Evolutionary conservation across 257 asterid genomes (phyloP).

Genomic region (Penstemon newberryi): DNA sequence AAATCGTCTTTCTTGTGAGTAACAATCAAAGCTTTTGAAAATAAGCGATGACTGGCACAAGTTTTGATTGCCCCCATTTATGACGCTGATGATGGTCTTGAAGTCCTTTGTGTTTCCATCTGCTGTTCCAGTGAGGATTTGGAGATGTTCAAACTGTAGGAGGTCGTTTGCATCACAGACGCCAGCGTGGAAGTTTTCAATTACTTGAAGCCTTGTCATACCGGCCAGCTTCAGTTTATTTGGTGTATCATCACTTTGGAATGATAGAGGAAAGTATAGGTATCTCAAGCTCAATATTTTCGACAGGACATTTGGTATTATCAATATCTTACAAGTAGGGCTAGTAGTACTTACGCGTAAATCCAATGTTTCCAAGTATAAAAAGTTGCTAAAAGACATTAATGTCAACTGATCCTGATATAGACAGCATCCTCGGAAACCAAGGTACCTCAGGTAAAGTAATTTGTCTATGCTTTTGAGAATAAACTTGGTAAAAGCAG

Average conservation of each 20-base stretch:
- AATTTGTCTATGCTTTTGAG: background rate
- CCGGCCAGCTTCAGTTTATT: slow-evolving; percentile 20
- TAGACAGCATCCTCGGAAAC: slow-evolving; percentile 36
- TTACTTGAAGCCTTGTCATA: slow-evolving; percentile 27
- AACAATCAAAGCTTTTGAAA: slow-evolving; percentile 25
- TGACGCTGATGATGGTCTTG: background rate
- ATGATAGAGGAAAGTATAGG: slow-evolving; percentile 32
- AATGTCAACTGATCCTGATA: slow-evolving; percentile 12
- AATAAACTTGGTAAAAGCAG: background rate
- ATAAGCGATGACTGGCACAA: background rate
- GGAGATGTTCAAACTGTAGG: background rate
- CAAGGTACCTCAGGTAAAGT: slow-evolving; percentile 26
- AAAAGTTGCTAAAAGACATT: slow-evolving; percentile 23
- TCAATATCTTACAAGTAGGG: background rate
- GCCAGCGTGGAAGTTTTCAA: slow-evolving; percentile 28
- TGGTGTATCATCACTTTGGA: background rate
- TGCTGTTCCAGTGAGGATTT: background rate
- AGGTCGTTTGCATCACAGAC: slow-evolving; percentile 21
- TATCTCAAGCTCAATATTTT: slow-evolving; percentile 15
- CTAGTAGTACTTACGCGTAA: slow-evolving; percentile 19
- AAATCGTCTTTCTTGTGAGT: background rate
- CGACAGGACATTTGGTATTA: slow-evolving; percentile 11
- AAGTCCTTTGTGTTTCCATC: slow-evolving; percentile 16
- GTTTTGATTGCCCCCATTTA: background rate
- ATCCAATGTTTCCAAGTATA: slow-evolving; percentile 33